Conservation (phyloP, 176 grass and related monocot genomes). For the Aegilops longissima region DNA sequence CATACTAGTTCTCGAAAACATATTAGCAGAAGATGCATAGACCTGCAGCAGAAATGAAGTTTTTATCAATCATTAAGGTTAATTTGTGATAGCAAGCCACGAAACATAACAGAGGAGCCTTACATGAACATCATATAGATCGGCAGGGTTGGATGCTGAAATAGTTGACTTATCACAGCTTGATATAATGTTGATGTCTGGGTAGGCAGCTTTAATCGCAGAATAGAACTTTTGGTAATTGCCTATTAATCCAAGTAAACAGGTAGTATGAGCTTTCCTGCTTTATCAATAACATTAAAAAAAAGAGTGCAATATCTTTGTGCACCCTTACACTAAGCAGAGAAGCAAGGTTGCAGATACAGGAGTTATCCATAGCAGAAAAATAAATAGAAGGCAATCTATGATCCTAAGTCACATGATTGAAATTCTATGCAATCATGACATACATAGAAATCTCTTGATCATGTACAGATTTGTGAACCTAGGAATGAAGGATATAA, state of each 20-base stretch:
- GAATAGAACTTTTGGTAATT: slow-evolving; percentile 89
- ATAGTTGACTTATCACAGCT: slow-evolving; percentile 79
- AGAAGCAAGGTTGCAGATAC: background rate
- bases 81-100: background rate
- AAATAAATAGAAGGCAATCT: background rate
- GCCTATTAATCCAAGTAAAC: slow-evolving; percentile 33
- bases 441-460: slow-evolving; percentile 4
- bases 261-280: slow-evolving; percentile 2
- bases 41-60: slow-evolving; percentile 39
- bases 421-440: background rate
- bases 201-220: slow-evolving; percentile 80
- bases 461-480: background rate
- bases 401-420: background rate
- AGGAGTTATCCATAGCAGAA: background rate
- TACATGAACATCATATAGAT: slow-evolving; percentile 91
- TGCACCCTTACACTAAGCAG: background rate
- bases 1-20: slow-evolving; percentile 62
- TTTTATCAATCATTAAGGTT: background rate
- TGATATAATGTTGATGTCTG: slow-evolving; percentile 75
- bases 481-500: background rate
- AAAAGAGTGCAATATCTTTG: background rate
- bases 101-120: slow-evolving; percentile 36
- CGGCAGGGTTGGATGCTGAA: slow-evolving; percentile 69
- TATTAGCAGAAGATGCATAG: slow-evolving; percentile 60
- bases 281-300: background rate